Percentiles rank a stretch among this genome's conserved stretches.
These are phyloP conservation scores for Cicer cuneatum DNA, from an alignment of 306 rosid species.

Conservation along the genomic window DNA sequence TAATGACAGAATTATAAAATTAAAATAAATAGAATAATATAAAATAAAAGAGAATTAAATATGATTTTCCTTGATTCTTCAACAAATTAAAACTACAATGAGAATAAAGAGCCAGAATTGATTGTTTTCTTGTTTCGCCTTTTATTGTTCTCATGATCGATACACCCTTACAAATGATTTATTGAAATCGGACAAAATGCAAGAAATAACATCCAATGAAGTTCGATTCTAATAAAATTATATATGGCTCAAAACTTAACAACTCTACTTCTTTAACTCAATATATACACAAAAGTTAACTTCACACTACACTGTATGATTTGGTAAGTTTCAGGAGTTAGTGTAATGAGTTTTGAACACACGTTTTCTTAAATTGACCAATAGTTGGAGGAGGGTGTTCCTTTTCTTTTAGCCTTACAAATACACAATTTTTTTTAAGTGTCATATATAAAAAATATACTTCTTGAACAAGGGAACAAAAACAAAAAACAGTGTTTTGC, in stretches of 20 bases:
- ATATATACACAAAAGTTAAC: background rate
- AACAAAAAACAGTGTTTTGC: background rate
- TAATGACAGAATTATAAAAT: too few species aligned
- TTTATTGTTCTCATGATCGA: slow-evolving; percentile 7
- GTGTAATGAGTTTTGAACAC: slow-evolving; percentile 25
- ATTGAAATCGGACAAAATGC: slow-evolving; percentile 1
- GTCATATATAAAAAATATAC: background rate
- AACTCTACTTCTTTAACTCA: background rate
- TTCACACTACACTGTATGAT: background rate
- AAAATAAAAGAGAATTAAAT: too few species aligned
- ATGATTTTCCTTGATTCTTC: too few species aligned
- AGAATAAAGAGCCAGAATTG: slow-evolving; percentile 17
- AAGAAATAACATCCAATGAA: slow-evolving; percentile 12
- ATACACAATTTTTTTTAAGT: background rate
- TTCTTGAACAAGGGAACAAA: background rate
- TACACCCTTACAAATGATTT: slow-evolving; percentile 1
- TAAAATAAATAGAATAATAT: too few species aligned
- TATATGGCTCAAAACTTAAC: slow-evolving; percentile 6
- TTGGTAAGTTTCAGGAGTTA: slow-evolving; percentile 6
- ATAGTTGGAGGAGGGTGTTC: background rate
- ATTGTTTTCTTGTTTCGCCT: slow-evolving; percentile 3
- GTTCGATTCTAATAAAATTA: background rate
- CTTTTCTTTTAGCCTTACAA: background rate
- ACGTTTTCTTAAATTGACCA: slow-evolving; percentile 7
- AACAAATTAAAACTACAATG: background rate